These are phyloP conservation scores for Clathrus columnatus DNA, from an alignment of 768 basidiomycete species.

Conservation along the genomic window DNA sequence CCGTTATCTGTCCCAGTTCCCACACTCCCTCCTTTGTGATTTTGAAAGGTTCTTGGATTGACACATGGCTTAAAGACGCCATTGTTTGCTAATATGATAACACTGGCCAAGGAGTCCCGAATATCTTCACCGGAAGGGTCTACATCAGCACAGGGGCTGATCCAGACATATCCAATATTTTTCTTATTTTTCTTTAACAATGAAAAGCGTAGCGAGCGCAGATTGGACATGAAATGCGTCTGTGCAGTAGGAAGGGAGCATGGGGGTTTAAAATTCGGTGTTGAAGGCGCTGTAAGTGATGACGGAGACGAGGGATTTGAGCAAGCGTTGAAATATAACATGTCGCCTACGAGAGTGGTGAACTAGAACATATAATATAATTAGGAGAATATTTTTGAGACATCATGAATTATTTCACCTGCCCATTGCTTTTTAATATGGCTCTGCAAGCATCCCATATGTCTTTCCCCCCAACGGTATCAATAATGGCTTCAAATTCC, in stretches of 20 bases:
- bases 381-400: neutral
- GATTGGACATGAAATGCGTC: constrained; percentile 65
- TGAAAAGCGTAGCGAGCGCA: constrained; percentile 44
- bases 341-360: constrained; percentile 74
- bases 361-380: constrained; percentile 38
- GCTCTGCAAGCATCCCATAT: constrained; percentile 67
- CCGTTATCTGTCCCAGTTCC: constrained; percentile 27
- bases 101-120: constrained; percentile 37
- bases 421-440: constrained; percentile 39
- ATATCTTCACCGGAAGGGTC: constrained; percentile 79
- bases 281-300: neutral
- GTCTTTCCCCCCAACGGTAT: constrained; percentile 72
- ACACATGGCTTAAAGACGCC: constrained; percentile 24
- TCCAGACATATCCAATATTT: constrained; percentile 69
- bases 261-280: constrained; percentile 26
- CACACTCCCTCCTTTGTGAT: constrained; percentile 18
- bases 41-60: constrained; percentile 1
- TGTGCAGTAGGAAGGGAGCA: constrained; percentile 59
- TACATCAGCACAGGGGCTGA: constrained; percentile 70
- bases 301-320: neutral
- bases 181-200: constrained; percentile 13
- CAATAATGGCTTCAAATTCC: constrained; percentile 71
- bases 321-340: constrained; percentile 7
- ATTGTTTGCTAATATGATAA: constrained; percentile 30
- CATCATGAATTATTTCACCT: constrained; percentile 17